Evolutionary conservation across 2,329 filamentous ascomycete species (phyloP).

Genomic region (Pyricularia grisea): DNA sequence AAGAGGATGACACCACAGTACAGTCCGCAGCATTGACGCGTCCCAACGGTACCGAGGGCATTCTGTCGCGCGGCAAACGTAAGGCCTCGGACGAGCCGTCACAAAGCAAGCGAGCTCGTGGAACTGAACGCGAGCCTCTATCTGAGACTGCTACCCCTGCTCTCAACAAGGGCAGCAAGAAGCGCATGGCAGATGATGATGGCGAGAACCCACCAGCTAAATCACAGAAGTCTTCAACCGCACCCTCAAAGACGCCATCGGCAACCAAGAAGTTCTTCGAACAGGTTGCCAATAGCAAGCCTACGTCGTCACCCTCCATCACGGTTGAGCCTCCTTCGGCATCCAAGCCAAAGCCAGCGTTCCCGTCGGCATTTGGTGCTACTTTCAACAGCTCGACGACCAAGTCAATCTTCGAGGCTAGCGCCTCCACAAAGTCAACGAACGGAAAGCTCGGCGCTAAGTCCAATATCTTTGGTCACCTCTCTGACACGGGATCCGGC

Average conservation of each 20-base stretch:
- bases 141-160: constrained; percentile 23
- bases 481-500: constrained; percentile 46
- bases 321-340: constrained; percentile 14
- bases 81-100: constrained; percentile 45
- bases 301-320: constrained; percentile 17
- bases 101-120: constrained; percentile 39
- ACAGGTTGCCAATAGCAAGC: constrained; percentile 36
- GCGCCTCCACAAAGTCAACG: constrained; percentile 21
- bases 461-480: constrained; percentile 49
- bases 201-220: constrained; percentile 41
- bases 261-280: constrained; percentile 48
- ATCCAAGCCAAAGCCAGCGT: constrained; percentile 20
- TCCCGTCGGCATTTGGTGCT: constrained; percentile 11
- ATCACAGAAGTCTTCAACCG: constrained; percentile 30
- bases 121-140: constrained; percentile 28
- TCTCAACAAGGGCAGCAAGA: constrained; percentile 38
- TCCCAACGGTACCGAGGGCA: constrained; percentile 23
- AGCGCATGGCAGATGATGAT: constrained; percentile 39
- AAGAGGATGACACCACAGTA: constrained; percentile 15
- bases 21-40: constrained; percentile 14
- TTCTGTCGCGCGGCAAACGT: constrained; percentile 31
- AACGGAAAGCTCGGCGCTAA: constrained; percentile 11
- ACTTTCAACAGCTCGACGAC: not conserved
- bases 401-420: constrained; percentile 14
- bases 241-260: constrained; percentile 28